Percentiles rank a stretch among this genome's conserved stretches.
Evolutionary conservation across 2,329 filamentous ascomycete genomes (phyloP).

Genomic region (Colletotrichum sidae): DNA sequence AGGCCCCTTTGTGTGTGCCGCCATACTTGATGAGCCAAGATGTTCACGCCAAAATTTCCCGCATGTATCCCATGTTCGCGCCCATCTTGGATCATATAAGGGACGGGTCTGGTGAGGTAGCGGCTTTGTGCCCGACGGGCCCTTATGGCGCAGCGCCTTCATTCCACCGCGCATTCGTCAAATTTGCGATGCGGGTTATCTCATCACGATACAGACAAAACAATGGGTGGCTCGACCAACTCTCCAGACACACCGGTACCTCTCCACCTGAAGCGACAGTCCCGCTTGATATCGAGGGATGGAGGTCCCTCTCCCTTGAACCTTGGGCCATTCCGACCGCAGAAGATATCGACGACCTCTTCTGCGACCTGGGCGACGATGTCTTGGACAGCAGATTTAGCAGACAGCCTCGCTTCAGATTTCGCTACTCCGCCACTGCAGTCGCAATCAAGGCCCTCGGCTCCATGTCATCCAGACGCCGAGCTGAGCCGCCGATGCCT

Average conservation of each 20-base stretch:
- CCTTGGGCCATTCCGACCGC: background rate
- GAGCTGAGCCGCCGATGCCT: background rate
- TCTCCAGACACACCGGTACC: background rate
- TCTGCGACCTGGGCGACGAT: background rate
- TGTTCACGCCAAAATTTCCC: no score
- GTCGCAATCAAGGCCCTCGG: background rate
- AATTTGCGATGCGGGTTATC: background rate
- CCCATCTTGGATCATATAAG: background rate
- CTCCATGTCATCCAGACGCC: background rate
- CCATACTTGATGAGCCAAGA: no score
- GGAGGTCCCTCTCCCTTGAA: background rate
- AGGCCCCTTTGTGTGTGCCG: no score
- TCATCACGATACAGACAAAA: background rate
- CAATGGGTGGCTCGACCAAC: background rate
- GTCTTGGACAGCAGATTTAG: background rate
- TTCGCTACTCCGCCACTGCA: background rate
- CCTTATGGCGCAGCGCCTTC: conserved; percentile 1
- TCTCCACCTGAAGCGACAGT: no score
- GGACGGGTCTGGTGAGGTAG: background rate
- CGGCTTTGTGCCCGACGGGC: background rate
- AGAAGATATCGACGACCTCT: background rate
- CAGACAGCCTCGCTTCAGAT: background rate
- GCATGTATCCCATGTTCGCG: background rate
- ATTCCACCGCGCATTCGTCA: background rate
- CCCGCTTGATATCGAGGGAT: no score